Evolutionary conservation across 1,139 yeast genomes (phyloP), one percentile per base, ranked within the genome.

Genomic region (Debaryomyces psychrophilus): DNA sequence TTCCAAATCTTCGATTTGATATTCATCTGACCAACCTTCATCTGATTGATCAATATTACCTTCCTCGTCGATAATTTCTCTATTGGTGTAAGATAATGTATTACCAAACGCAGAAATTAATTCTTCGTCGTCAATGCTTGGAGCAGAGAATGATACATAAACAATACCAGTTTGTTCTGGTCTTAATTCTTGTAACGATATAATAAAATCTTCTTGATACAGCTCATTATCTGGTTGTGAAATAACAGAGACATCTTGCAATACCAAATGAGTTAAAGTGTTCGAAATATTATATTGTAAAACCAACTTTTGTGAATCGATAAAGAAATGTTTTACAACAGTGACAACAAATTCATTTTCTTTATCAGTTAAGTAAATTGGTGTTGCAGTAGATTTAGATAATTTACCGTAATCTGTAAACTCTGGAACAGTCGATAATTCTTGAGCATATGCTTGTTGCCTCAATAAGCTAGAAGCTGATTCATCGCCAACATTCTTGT

Each of bases 311-410:
- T 81, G 79, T 45, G 81, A 69, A 23, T 72, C 78, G 39, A 70
- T 60, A 69, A 87, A 93, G 50, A 90, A 71, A 66, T 92, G 98
- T 67, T 89, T 90, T 47, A 88, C 77, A 29, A 88, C 93, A 45
- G 79, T 79, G 45, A 95, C 96, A 44, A 90, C 93, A 64, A 90
- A 90, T 68, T 93, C 99, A 53, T 95, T 90, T 64, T 92, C 99
- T 52, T 82, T 79, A 64, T 93, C 99, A 28, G 99, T 92, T 60
- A 93, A 81, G 56, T 86, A 82, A 47, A 82, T 73, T 45, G 82
- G 78, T 41, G 71, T 66, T 8, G 59, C 38, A 2, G 96, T 85
- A 8, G 93, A 81, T 68, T 87, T 90, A 55, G 90, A 73, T 54
- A 92, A 75, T 44, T 78, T 68, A 50, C 99, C 99, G 60, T 83